Evolutionary conservation across 2,329 filamentous ascomycete genomes (phyloP).

Genomic region (Cordyceps cateniannulata): DNA sequence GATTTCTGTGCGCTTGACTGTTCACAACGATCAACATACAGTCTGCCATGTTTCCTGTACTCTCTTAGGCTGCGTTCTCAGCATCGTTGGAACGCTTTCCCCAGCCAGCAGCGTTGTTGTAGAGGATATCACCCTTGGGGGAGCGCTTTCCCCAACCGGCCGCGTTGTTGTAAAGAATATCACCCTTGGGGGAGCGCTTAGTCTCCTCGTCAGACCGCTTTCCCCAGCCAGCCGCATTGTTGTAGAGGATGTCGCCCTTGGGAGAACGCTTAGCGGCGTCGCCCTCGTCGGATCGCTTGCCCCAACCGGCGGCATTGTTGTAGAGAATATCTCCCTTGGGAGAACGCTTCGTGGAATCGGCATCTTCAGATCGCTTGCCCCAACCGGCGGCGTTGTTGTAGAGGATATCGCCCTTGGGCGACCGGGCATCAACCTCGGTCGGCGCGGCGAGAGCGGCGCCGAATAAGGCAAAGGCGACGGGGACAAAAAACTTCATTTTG

Average conservation of each 20-base stretch:
- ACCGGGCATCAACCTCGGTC: not conserved
- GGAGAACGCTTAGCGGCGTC: conserved; percentile 1
- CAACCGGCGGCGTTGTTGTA: conserved; percentile 13
- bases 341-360: not conserved
- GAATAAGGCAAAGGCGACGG: conserved; percentile 11
- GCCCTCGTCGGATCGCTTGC: conserved; percentile 12
- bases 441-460: conserved; percentile 13
- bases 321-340: conserved; percentile 11
- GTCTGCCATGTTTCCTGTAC: not conserved
- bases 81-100: conserved; percentile 3
- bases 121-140: conserved; percentile 6
- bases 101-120: conserved; percentile 11
- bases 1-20: too few species aligned
- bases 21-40: too few species aligned
- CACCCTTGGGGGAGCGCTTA: not conserved
- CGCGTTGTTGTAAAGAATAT: conserved; percentile 10
- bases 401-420: conserved; percentile 3
- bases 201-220: conserved; percentile 2
- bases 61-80: not conserved
- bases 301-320: conserved; percentile 15
- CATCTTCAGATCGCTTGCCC: conserved; percentile 9
- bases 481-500: conserved; percentile 12
- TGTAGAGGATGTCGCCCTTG: conserved; percentile 12
- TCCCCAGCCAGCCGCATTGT: conserved; percentile 14
- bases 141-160: conserved; percentile 12